Evolutionary conservation across 352 stramenopile genomes (phyloP).

Genomic region (Labyrinthula sp.): DNA sequence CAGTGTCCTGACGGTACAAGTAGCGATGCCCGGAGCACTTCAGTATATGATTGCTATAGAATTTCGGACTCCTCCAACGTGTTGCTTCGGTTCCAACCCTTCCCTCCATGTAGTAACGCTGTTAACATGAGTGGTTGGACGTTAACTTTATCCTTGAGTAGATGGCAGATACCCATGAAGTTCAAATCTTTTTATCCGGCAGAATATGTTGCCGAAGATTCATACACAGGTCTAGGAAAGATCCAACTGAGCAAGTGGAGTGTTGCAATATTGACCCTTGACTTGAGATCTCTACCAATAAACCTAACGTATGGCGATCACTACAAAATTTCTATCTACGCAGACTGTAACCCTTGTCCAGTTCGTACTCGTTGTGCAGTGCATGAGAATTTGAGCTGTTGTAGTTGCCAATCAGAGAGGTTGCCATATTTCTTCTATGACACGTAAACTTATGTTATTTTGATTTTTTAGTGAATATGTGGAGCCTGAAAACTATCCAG

Average conservation of each 20-base stretch:
- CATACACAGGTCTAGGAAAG: slow-evolving; percentile 36
- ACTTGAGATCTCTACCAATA: slow-evolving; percentile 55
- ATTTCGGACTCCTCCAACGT: slow-evolving; percentile 64
- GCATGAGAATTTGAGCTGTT: slow-evolving; percentile 46
- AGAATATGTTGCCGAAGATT: background rate
- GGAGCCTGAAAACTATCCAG: slow-evolving; percentile 52
- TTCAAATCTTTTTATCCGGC: slow-evolving; percentile 6
- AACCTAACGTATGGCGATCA: slow-evolving; percentile 88
- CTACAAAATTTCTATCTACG: slow-evolving; percentile 76
- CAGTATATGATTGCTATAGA: slow-evolving; percentile 65
- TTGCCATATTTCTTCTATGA: slow-evolving; percentile 65
- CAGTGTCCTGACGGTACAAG: slow-evolving; percentile 79
- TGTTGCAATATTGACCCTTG: slow-evolving; percentile 64
- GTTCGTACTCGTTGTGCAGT: slow-evolving; percentile 31
- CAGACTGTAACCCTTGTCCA: slow-evolving; percentile 72
- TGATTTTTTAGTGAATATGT: too few relatives aligned
- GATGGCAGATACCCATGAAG: too few relatives aligned
- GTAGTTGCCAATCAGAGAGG: slow-evolving; percentile 52
- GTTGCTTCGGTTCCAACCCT: slow-evolving; percentile 52
- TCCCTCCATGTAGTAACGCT: slow-evolving; percentile 42
- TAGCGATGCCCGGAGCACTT: slow-evolving; percentile 41
- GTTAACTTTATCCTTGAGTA: slow-evolving; percentile 6
- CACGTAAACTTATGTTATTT: too few relatives aligned
- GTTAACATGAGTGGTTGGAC: slow-evolving; percentile 27
- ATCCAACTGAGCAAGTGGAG: slow-evolving; percentile 61